Percentiles rank a stretch among this genome's conserved stretches.
Conservation (phyloP, 345 rosid genomes). For the Eucalyptus pumila region DNA sequence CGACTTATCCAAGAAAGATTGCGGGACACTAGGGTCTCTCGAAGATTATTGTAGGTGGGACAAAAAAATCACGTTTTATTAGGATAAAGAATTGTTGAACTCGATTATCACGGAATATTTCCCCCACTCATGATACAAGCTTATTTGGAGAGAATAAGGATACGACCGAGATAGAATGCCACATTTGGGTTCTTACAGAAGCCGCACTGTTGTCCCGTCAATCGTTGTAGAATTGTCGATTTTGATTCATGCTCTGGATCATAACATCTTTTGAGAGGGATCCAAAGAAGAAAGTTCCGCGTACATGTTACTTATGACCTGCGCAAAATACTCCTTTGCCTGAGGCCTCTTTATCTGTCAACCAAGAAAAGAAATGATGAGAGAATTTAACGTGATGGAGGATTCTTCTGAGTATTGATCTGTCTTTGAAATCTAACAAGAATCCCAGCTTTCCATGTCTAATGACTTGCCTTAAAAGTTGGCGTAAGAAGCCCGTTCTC, state of each 20-base stretch:
- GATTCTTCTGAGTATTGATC: not conserved
- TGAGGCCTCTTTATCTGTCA: conserved; percentile 72
- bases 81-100: not conserved
- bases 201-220: not conserved
- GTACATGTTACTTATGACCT: conserved; percentile 43
- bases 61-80: not conserved
- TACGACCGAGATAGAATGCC: not conserved
- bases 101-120: not conserved
- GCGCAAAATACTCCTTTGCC: conserved; percentile 65
- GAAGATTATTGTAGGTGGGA: not conserved
- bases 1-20: not conserved
- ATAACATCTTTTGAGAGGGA: conserved; percentile 15
- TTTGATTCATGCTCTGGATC: not conserved
- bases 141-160: not conserved
- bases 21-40: not conserved
- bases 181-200: not conserved
- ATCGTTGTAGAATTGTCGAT: not conserved
- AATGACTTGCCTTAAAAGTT: conserved; percentile 70
- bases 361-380: not conserved
- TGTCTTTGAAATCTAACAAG: not conserved
- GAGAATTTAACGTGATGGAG: not conserved
- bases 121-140: not conserved
- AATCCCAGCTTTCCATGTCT: not conserved
- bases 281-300: conserved; percentile 35
- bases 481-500: conserved; percentile 94